phyloP scores from a whole-genome alignment of 2,329 filamentous ascomycete genomes.

The Rhinocladiella mackenziei region DNA sequence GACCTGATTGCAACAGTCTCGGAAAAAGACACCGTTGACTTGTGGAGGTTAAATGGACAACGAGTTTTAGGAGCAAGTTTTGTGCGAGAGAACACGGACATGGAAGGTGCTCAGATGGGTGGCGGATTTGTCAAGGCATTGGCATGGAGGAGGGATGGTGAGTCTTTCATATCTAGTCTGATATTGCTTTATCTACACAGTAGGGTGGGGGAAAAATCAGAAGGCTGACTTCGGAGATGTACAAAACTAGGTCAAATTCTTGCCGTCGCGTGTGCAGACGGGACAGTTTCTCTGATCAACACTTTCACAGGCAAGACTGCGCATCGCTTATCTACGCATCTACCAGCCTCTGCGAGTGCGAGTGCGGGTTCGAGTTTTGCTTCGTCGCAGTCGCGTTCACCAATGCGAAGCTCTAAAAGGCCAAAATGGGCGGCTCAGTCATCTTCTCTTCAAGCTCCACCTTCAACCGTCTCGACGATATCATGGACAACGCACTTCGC shows the following conservation, averaged over 20 bases:
- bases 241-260: constrained; percentile 62
- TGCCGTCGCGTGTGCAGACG: constrained; percentile 79
- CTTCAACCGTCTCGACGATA: constrained; percentile 32
- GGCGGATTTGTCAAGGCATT: constrained; percentile 38
- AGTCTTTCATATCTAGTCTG: constrained; percentile 6
- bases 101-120: too few species aligned
- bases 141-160: constrained; percentile 67
- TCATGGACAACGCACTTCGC: constrained; percentile 55
- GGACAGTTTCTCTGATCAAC: constrained; percentile 69
- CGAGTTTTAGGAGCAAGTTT: constrained; percentile 53
- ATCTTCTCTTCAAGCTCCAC: neutral
- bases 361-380: neutral
- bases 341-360: neutral
- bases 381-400: constrained; percentile 1
- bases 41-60: constrained; percentile 77
- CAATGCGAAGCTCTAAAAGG: constrained; percentile 2
- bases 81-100: constrained; percentile 5
- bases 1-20: constrained; percentile 67
- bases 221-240: neutral
- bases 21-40: constrained; percentile 50
- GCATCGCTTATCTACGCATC: constrained; percentile 44
- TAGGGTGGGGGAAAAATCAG: neutral
- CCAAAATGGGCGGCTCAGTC: neutral
- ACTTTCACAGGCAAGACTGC: constrained; percentile 77
- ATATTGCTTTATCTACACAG: neutral